Evolutionary conservation across 768 basidiomycete species (phyloP).

Genomic region (Sporobolomyces phaffii): DNA sequence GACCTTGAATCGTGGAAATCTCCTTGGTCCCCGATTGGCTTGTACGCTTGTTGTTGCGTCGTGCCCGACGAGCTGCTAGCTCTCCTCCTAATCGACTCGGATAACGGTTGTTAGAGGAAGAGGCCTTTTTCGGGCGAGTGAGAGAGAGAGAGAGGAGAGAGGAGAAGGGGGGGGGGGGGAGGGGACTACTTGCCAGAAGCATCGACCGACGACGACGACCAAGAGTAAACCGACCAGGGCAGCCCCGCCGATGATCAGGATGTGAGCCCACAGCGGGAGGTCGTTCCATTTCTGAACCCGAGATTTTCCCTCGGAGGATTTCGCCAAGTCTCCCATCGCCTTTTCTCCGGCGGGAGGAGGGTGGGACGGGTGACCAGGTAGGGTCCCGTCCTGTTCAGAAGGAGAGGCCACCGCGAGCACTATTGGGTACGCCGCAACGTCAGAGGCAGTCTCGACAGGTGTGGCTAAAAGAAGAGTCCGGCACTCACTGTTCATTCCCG

Average conservation of each 20-base stretch:
- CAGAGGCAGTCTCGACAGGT: too few species aligned
- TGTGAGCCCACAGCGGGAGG: neutral
- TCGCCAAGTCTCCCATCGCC: neutral
- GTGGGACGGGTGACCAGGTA: neutral
- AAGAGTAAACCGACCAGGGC: conserved; percentile 15
- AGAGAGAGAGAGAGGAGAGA: neutral
- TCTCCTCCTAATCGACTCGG: neutral
- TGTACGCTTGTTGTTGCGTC: neutral
- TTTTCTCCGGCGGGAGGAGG: neutral
- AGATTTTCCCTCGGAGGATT: neutral
- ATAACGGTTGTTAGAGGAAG: too few species aligned
- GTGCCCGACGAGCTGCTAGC: neutral
- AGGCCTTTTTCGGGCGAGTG: too few species aligned
- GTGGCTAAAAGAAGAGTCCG: neutral
- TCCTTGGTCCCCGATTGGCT: conserved; percentile 1
- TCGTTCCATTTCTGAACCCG: conserved; percentile 16
- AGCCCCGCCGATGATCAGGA: conserved; percentile 13
- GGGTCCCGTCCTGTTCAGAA: neutral
- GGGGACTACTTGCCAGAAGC: conserved; percentile 7
- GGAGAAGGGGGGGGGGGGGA: neutral
- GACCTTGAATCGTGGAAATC: neutral
- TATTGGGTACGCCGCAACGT: neutral
- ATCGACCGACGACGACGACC: conserved; percentile 19
- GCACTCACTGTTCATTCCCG: conserved; percentile 11
- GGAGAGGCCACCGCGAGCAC: neutral